phyloP scores from a whole-genome alignment of 345 rosid species.

The Eutrema yunnanense region DNA sequence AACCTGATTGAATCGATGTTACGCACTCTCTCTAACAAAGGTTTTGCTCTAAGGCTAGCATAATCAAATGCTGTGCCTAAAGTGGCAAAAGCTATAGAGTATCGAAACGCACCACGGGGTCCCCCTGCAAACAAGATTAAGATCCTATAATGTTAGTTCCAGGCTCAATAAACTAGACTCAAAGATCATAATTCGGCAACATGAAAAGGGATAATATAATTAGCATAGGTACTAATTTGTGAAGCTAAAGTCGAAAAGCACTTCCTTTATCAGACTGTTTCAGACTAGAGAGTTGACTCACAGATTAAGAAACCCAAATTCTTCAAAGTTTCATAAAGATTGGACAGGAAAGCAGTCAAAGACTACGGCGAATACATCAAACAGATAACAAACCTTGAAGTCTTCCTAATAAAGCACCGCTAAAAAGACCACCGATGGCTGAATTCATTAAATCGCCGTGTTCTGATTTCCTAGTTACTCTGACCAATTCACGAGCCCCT shows the following conservation, averaged over 20 bases:
- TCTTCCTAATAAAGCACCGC: constrained; percentile 75
- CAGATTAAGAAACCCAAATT: background rate
- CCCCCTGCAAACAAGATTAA: constrained; percentile 48
- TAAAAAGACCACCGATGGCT: constrained; percentile 63
- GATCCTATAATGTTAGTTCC: background rate
- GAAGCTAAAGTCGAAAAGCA: background rate
- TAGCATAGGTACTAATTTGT: background rate
- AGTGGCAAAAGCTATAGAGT: constrained; percentile 51
- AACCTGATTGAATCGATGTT: constrained; percentile 40
- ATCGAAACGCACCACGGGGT: constrained; percentile 57
- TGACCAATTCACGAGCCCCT: constrained; percentile 79
- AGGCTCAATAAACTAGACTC: background rate
- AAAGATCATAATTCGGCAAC: background rate
- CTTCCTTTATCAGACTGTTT: background rate
- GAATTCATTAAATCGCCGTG: constrained; percentile 64
- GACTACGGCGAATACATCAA: background rate
- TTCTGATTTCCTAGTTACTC: constrained; percentile 56
- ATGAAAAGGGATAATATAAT: background rate
- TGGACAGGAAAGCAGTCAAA: background rate
- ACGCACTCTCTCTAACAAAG: constrained; percentile 24
- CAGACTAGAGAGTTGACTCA: background rate
- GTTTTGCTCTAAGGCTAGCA: constrained; percentile 43
- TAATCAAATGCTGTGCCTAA: constrained; percentile 60
- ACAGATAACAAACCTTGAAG: constrained; percentile 52
- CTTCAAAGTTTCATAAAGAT: background rate